Conservation (phyloP, 2,329 filamentous ascomycete species). For the Escovopsis sp. region DNA sequence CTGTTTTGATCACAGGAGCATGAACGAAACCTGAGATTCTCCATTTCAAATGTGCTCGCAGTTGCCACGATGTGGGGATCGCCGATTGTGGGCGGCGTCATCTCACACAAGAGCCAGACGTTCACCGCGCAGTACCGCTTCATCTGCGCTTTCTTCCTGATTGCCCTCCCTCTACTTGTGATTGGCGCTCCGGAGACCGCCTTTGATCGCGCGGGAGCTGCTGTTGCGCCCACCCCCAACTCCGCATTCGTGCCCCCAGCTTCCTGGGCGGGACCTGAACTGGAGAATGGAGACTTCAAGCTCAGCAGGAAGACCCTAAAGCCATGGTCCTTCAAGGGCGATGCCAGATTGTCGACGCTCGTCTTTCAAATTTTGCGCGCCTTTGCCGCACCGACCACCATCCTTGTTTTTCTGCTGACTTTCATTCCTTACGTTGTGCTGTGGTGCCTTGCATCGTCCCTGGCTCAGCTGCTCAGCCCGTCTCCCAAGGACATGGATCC, state of each 20-base stretch:
- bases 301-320: constrained; percentile 22
- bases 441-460: constrained; percentile 30
- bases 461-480: constrained; percentile 32
- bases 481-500: constrained; percentile 28
- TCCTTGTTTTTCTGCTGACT: constrained; percentile 29
- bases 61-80: constrained; percentile 36
- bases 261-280: constrained; percentile 9
- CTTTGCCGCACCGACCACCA: constrained; percentile 33
- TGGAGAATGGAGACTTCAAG: constrained; percentile 9
- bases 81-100: constrained; percentile 37
- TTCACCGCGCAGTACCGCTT: constrained; percentile 37
- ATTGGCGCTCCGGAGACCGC: constrained; percentile 37
- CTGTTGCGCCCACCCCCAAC: constrained; percentile 7
- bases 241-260: constrained; percentile 7
- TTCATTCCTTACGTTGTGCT: constrained; percentile 31
- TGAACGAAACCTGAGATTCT: constrained; percentile 30
- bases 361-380: constrained; percentile 31
- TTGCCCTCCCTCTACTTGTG: constrained; percentile 31
- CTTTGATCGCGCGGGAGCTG: constrained; percentile 27
- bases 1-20: constrained; percentile 26
- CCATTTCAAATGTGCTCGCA: constrained; percentile 29
- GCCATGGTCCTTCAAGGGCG: constrained; percentile 22
- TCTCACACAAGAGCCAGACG: constrained; percentile 24
- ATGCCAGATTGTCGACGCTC: constrained; percentile 16
- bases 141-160: constrained; percentile 31